Percentiles rank a stretch among this genome's conserved stretches.
Evolutionary conservation across 2,329 filamentous ascomycete species (phyloP).

Genomic region (Basipetospora chlamydospora): DNA sequence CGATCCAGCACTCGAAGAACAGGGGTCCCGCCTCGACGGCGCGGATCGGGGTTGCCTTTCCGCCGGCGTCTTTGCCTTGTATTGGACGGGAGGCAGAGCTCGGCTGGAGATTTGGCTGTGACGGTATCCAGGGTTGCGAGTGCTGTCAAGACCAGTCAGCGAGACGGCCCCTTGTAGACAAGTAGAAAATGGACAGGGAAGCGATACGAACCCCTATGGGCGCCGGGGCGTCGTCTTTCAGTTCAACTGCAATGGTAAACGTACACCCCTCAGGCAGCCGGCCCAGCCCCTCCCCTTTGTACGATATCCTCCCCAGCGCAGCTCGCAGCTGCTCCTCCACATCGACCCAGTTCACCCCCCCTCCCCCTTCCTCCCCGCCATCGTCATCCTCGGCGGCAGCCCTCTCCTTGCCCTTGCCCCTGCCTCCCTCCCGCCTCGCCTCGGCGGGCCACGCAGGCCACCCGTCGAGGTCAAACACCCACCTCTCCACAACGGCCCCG

Average conservation of each 20-base stretch:
- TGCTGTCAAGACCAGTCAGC: too few species aligned
- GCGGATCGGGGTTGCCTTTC: slow-evolving; percentile 24
- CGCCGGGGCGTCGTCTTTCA: slow-evolving; percentile 43
- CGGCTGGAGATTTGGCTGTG: slow-evolving; percentile 30
- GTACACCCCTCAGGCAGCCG: slow-evolving; percentile 51
- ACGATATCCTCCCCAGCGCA: slow-evolving; percentile 46
- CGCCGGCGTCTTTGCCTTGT: neutral
- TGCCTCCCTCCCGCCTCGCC: neutral
- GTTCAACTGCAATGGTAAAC: slow-evolving; percentile 62
- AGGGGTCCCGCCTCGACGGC: slow-evolving; percentile 43
- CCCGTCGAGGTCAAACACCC: slow-evolving; percentile 41
- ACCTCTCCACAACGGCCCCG: slow-evolving; percentile 31
- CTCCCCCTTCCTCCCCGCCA: slow-evolving; percentile 2
- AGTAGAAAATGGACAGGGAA: too few species aligned
- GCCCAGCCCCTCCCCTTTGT: slow-evolving; percentile 40
- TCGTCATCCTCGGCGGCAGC: slow-evolving; percentile 14
- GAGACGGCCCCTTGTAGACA: too few species aligned
- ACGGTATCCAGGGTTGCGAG: slow-evolving; percentile 47
- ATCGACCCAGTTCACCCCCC: slow-evolving; percentile 36
- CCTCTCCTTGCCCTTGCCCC: slow-evolving; percentile 6
- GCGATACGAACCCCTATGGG: slow-evolving; percentile 39
- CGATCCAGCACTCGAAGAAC: slow-evolving; percentile 52
- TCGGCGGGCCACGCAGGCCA: slow-evolving; percentile 32
- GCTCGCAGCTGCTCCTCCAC: slow-evolving; percentile 61
- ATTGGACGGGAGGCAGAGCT: slow-evolving; percentile 9